phyloP scores from a whole-genome alignment of 169 alveolate genomes.

The Eimeria maxima region DNA sequence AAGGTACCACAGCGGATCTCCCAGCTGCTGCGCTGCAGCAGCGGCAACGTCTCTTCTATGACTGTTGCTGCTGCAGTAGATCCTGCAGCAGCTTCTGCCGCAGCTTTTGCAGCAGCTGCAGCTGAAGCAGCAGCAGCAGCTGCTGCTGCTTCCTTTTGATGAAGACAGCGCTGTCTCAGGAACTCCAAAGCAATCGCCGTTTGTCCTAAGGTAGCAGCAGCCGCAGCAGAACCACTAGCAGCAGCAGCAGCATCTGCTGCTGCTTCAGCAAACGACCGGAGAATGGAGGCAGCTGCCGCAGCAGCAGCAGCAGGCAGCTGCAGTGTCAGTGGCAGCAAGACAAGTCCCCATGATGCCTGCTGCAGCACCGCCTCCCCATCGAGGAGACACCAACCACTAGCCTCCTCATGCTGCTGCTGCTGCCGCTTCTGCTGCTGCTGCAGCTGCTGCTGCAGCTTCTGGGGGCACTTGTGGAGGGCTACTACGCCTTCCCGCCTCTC shows the following conservation, averaged over 20 bases:
- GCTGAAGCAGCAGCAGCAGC: background rate
- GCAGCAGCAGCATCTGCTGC: slow-evolving; percentile 46
- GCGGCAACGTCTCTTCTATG: background rate
- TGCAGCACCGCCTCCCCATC: slow-evolving; percentile 47
- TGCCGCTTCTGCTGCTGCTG: slow-evolving; percentile 52
- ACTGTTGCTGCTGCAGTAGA: slow-evolving; percentile 43
- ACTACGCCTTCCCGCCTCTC: slow-evolving; percentile 30
- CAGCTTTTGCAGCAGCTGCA: background rate
- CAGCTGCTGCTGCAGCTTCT: slow-evolving; percentile 45
- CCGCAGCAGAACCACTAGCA: background rate
- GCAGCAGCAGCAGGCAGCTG: slow-evolving; percentile 65
- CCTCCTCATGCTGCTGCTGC: slow-evolving; percentile 9
- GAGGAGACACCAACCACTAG: background rate
- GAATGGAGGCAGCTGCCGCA: background rate
- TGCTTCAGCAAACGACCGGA: slow-evolving; percentile 21
- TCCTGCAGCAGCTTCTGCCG: background rate
- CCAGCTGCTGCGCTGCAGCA: slow-evolving; percentile 74
- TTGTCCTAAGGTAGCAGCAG: background rate
- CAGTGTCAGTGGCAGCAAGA: slow-evolving; percentile 35
- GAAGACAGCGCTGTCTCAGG: slow-evolving; percentile 1
- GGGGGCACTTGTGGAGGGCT: slow-evolving; percentile 11
- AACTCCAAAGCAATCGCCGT: background rate
- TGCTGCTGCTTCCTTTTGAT: background rate
- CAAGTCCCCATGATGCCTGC: slow-evolving; percentile 41
- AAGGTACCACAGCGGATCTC: slow-evolving; percentile 47